A percentile compares a stretch with the other conserved stretches of the same genome.
Evolutionary conservation across 768 basidiomycete genomes (phyloP).

Genomic region (Agaricus subrufescens): DNA sequence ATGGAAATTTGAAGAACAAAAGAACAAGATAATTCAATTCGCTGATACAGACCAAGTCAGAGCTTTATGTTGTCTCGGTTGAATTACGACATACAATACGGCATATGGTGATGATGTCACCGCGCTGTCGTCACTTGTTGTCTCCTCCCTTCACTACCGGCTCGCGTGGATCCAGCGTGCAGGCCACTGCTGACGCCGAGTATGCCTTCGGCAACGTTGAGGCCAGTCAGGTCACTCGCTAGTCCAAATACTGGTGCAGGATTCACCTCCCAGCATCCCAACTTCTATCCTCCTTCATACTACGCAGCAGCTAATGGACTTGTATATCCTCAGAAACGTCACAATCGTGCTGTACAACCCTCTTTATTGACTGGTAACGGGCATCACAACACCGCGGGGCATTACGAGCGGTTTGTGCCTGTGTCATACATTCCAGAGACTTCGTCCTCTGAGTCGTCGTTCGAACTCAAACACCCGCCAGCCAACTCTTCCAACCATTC

Average conservation of each 20-base stretch:
- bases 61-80: too few species aligned
- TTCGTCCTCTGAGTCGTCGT: constrained; percentile 24
- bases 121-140: neutral
- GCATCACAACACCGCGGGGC: neutral
- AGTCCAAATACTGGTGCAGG: neutral
- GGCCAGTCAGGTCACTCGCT: neutral
- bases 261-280: neutral
- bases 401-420: constrained; percentile 16
- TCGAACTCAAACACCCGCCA: constrained; percentile 20
- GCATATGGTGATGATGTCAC: neutral
- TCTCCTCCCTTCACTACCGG: neutral
- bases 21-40: too few species aligned
- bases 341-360: constrained; percentile 2
- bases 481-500: constrained; percentile 11
- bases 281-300: constrained; percentile 9
- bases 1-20: too few species aligned
- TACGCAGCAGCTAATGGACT: constrained; percentile 12
- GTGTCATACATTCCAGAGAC: constrained; percentile 19
- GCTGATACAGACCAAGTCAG: too few species aligned
- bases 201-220: neutral
- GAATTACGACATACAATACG: too few species aligned
- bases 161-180: neutral
- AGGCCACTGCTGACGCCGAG: neutral
- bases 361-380: neutral
- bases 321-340: constrained; percentile 4